Evolutionary conservation across 805 yeast genomes (phyloP).

Genomic region (Pichia occidentalis): DNA sequence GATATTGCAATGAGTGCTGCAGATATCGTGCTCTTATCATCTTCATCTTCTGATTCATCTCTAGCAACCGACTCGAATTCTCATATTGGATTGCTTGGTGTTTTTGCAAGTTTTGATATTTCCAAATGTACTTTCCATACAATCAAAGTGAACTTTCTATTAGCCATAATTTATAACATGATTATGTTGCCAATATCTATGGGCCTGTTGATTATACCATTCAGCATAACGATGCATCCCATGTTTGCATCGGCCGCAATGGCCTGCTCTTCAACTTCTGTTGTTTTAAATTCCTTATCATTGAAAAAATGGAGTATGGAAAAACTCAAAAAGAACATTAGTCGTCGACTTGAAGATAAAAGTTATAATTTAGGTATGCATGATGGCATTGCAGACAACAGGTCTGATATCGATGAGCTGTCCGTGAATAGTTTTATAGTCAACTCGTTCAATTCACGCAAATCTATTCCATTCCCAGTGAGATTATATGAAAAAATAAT

Average conservation of each 20-base stretch:
- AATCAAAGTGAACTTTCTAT: conserved; percentile 73
- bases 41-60: conserved; percentile 17
- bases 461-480: not conserved
- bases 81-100: conserved; percentile 31
- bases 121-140: conserved; percentile 63
- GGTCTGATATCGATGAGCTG: conserved; percentile 2
- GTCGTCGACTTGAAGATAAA: not conserved
- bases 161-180: conserved; percentile 81
- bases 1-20: conserved; percentile 98
- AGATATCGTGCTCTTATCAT: conserved; percentile 69
- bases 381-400: conserved; percentile 4
- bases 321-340: not conserved
- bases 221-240: conserved; percentile 74
- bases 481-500: too few species aligned
- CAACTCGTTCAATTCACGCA: not conserved
- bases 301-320: conserved; percentile 54
- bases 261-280: conserved; percentile 91
- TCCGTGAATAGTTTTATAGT: conserved; percentile 4
- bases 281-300: conserved; percentile 69
- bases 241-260: conserved; percentile 86
- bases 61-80: conserved; percentile 16
- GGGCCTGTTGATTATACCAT: conserved; percentile 76
- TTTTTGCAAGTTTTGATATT: conserved; percentile 58
- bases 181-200: conserved; percentile 91
- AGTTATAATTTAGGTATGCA: conserved; percentile 14